phyloP scores from a whole-genome alignment of 768 basidiomycete species.

The Tricholoma sp. region DNA sequence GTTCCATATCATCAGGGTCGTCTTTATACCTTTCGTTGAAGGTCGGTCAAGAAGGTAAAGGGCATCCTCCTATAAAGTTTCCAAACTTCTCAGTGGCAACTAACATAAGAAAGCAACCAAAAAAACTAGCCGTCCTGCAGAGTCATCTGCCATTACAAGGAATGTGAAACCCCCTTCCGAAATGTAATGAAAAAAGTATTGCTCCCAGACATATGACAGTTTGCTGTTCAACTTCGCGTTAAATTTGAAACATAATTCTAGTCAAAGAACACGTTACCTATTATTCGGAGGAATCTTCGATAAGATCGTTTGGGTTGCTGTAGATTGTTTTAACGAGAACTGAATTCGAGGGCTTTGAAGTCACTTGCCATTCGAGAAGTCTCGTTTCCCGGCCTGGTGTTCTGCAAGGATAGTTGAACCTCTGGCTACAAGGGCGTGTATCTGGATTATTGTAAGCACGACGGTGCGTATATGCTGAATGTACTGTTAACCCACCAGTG shows the following conservation, averaged over 20 bases:
- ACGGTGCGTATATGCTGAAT: not conserved
- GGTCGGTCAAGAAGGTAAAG: conserved; percentile 85
- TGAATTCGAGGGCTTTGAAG: not conserved
- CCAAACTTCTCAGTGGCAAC: not conserved
- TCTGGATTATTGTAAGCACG: conserved; percentile 31
- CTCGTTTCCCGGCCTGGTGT: conserved; percentile 71
- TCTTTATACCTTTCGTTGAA: conserved; percentile 66
- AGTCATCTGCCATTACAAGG: conserved; percentile 93
- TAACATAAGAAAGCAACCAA: not conserved
- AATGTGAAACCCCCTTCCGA: conserved; percentile 84
- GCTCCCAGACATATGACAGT: conserved; percentile 85
- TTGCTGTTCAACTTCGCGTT: conserved; percentile 42
- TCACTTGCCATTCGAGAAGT: conserved; percentile 83
- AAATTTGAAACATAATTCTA: not conserved
- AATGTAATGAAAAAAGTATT: conserved; percentile 92
- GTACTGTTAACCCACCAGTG: conserved; percentile 17
- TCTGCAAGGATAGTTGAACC: conserved; percentile 83
- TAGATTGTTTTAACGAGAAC: not conserved
- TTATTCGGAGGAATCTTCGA: conserved; percentile 94
- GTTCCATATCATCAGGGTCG: conserved; percentile 3
- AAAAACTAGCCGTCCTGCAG: conserved; percentile 71
- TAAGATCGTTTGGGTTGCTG: conserved; percentile 84
- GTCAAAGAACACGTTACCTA: conserved; percentile 33
- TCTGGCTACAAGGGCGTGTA: conserved; percentile 81
- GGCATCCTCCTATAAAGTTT: conserved; percentile 67